Percentiles rank a stretch among this genome's conserved stretches.
These are phyloP conservation scores for Fusarium paranaense DNA, from an alignment of 2,329 filamentous ascomycete species.

Conservation along the genomic window DNA sequence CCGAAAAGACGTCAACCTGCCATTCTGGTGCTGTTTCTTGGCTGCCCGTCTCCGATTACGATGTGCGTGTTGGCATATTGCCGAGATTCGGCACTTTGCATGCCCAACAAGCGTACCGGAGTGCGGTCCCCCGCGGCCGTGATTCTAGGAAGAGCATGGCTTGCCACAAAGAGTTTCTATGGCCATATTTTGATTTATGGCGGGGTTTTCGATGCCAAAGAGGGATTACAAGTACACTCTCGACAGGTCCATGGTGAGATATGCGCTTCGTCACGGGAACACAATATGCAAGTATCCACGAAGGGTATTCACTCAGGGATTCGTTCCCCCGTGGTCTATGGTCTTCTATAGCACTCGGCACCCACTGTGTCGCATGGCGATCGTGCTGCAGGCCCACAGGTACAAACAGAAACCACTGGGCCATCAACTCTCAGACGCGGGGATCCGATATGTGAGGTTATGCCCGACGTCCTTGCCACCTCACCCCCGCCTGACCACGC, in stretches of 20 bases:
- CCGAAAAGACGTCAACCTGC: neutral
- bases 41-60: neutral
- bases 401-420: neutral
- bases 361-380: slow-evolving; percentile 10
- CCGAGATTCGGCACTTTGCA: slow-evolving; percentile 25
- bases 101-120: slow-evolving; percentile 1
- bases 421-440: slow-evolving; percentile 16
- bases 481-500: slow-evolving; percentile 3
- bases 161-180: neutral
- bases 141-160: slow-evolving; percentile 3
- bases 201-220: neutral
- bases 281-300: neutral
- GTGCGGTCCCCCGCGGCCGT: slow-evolving; percentile 1
- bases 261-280: neutral
- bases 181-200: neutral
- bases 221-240: neutral
- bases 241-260: neutral
- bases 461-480: slow-evolving; percentile 4
- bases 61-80: neutral
- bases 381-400: slow-evolving; percentile 7
- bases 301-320: neutral
- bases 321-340: neutral
- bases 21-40: neutral
- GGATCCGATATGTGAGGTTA: slow-evolving; percentile 13
- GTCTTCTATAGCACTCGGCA: neutral